A percentile compares a stretch with the other conserved stretches of the same genome.
phyloP scores from a whole-genome alignment of 176 grass and related monocot genomes.

The Carex parvula region DNA sequence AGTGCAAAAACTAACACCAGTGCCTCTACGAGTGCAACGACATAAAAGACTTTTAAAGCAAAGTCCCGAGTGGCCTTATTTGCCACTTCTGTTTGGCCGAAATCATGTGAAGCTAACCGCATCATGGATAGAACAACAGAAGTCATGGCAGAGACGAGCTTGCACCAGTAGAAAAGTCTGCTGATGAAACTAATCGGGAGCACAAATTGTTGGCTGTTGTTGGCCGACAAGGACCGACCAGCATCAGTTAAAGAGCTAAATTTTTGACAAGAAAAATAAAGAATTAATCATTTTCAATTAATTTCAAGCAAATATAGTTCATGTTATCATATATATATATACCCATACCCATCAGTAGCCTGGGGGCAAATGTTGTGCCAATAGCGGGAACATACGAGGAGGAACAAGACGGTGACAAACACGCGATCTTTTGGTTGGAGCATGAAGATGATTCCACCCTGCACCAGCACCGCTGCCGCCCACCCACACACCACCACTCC shows the following conservation, averaged over 20 bases:
- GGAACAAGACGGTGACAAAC: no score
- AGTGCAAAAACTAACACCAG: neutral
- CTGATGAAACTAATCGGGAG: conserved; percentile 34
- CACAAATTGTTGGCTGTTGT: conserved; percentile 24
- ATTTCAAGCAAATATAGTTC: no score
- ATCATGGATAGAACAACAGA: conserved; percentile 44
- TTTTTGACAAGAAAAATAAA: neutral
- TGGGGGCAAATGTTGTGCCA: no score
- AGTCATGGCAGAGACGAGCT: conserved; percentile 47
- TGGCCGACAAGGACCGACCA: conserved; percentile 22
- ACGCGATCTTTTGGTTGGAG: no score
- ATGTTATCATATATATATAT: no score
- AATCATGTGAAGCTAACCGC: conserved; percentile 53
- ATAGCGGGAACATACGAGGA: no score
- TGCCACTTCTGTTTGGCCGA: conserved; percentile 23
- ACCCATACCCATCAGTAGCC: no score
- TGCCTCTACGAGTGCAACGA: conserved; percentile 46
- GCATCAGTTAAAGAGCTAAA: conserved; percentile 18
- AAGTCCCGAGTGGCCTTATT: conserved; percentile 25
- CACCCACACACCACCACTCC: no score
- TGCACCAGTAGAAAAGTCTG: conserved; percentile 42
- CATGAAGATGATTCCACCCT: no score
- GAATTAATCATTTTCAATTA: no score
- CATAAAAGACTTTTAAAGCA: conserved; percentile 61
- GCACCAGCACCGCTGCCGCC: no score